Evolutionary conservation across 2,329 filamentous ascomycete species (phyloP), one percentile per base, ranked within the genome.

Genomic region (Pezicula carpinea): DNA sequence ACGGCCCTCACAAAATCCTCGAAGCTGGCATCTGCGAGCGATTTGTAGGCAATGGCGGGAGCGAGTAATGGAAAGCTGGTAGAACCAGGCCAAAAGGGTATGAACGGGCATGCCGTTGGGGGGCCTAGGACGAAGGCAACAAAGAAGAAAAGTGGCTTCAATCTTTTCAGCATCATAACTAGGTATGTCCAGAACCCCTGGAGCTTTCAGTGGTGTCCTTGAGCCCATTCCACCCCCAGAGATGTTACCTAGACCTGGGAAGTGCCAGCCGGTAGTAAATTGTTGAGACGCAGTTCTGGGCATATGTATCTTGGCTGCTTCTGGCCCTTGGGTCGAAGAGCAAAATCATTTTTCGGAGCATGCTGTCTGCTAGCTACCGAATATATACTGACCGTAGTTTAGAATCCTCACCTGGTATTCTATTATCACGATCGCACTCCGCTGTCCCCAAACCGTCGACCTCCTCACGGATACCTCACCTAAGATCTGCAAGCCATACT

Each of bases 351-450:
- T n/a, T n/a, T n/a, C n/a, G n/a, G n/a, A n/a, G n/a, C n/a, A n/a
- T n/a, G n/a, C n/a, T n/a, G n/a, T n/a, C n/a, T 11, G 7, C 26
- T 29, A 3, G 3, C 6, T 29, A 11, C 26, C 13, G 26, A 6
- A 11, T 11, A 29, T 29, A 10, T 29, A 11, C 10, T 29, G 8
- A 29, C 26, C 46, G 39, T 39, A n/a, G 32, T 43, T 31, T 53
- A 92, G 92, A 60, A 66, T 96, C 38, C 66, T 84, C 48, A 85
- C 89, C 17, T 99, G 92, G 92, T 95, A 93, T 65, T 77, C 83
- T 31, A 82, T 97, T 54, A 67, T 90, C 51, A 93, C 87, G 19
- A 71, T 93, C 46, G 69, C 92, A 49, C 87, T 99, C 65, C 81
- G 85, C 51, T 99, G 92, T 66, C 92, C 92, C 11, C 73, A 82